Base-by-base conservation (phyloP, 2,329 filamentous ascomycete genomes). In the Blumeria hordei region DNA sequence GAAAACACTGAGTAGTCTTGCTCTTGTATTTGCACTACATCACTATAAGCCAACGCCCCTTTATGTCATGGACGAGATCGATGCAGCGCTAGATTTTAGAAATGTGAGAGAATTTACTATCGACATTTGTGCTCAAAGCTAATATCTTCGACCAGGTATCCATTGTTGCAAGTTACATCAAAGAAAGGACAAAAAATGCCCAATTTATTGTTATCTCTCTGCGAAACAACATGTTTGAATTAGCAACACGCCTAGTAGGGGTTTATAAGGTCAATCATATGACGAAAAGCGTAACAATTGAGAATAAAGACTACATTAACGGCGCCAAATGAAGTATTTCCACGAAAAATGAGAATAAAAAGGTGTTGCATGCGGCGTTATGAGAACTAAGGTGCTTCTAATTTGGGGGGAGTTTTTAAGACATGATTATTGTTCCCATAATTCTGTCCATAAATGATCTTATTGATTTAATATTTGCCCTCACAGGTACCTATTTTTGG, bases 211-310 rank as follows among this genome's bases (percentile, higher is more conserved):
- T 98, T 65, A 98, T 98, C 65, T 95, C 88, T 14, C 74, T 98
- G 64, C 77, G 92, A 64, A 98, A 98, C 70, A 98, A 98, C 73
- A 98, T 98, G 92, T 98, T 98, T 69, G 92, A 98, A 73, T 79
- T 98, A 59, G 90, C 93, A n/a, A 80, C 87, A 56, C 78, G 93
- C 55, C 76, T 98, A 57, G 88, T 98, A 12, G 93, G 93, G 61
- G 92, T 98, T 55, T 98, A 98, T 74, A 98, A 98, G 74, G 92
- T 98, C 67, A 96, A 94, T 69, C 90, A 98, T 69, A 98, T 96
- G 81, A 92, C 85, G 58, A 92, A 90, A 77, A 88, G 84, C 68
- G 85, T 92, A 21, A 88, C 85, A 54, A 87, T 92, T 59, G 85
- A 92, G 69, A 92, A 92, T 69, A 74, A 73, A 61, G 84, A 92